These are phyloP conservation scores for Suhomyces sp. DNA, from an alignment of 805 yeast genomes.

Conservation along the genomic window DNA sequence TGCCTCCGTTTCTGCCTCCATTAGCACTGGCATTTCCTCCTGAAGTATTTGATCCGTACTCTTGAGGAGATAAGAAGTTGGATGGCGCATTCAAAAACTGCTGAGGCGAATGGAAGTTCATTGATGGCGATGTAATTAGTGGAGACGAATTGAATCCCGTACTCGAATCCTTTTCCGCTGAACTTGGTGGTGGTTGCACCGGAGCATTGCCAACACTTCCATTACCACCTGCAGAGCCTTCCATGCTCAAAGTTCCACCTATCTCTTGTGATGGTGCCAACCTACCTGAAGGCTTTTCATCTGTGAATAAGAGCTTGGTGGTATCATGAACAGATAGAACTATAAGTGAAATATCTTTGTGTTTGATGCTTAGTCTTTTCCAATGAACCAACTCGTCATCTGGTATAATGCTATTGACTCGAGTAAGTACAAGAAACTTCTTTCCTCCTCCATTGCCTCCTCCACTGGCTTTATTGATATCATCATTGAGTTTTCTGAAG, in stretches of 20 bases:
- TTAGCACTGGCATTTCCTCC: slow-evolving; percentile 1
- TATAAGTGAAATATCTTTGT: slow-evolving; percentile 55
- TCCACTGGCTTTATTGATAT: slow-evolving; percentile 29
- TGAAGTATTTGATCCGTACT: slow-evolving; percentile 9
- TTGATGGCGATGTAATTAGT: slow-evolving; percentile 30
- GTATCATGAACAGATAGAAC: slow-evolving; percentile 66
- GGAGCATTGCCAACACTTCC: background rate
- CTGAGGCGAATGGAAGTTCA: slow-evolving; percentile 36
- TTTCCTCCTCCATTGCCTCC: slow-evolving; percentile 42
- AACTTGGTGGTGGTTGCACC: background rate
- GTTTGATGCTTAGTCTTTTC: slow-evolving; percentile 66
- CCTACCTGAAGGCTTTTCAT: background rate
- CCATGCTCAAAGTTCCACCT: background rate
- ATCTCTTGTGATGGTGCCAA: background rate
- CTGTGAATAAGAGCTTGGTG: slow-evolving; percentile 41
- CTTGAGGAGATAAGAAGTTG: slow-evolving; percentile 33
- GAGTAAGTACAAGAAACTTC: slow-evolving; percentile 62
- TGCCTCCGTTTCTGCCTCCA: background rate
- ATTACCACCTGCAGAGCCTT: background rate
- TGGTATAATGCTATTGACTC: slow-evolving; percentile 70
- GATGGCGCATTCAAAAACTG: slow-evolving; percentile 34
- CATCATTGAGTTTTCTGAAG: slow-evolving; percentile 34
- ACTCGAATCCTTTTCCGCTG: background rate
- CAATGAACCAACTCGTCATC: slow-evolving; percentile 80
- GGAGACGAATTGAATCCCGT: slow-evolving; percentile 7